phyloP scores from a whole-genome alignment of 352 stramenopile species.

The Phytophthora syringae region DNA sequence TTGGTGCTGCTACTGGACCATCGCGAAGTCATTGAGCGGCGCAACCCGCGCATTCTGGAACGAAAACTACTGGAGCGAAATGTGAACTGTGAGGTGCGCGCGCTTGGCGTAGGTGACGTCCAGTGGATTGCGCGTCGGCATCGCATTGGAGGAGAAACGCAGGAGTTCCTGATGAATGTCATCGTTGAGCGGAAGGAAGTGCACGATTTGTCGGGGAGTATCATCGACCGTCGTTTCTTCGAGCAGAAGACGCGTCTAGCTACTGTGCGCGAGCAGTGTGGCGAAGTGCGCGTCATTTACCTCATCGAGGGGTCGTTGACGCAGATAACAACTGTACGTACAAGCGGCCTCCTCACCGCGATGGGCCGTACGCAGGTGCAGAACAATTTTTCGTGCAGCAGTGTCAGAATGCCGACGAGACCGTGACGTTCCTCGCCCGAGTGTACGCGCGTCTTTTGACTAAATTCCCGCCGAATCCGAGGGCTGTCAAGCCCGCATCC shows the following conservation, averaged over 20 bases:
- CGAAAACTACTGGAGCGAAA: constrained; percentile 79
- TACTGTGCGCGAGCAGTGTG: constrained; percentile 49
- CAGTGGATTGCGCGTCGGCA: constrained; percentile 75
- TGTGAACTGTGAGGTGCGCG: constrained; percentile 84
- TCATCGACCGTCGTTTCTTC: constrained; percentile 81
- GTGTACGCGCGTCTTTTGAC: constrained; percentile 70
- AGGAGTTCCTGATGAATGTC: constrained; percentile 83
- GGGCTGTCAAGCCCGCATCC: neutral
- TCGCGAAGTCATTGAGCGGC: constrained; percentile 75
- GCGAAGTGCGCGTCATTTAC: constrained; percentile 83
- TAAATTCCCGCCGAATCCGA: constrained; percentile 47
- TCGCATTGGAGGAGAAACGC: constrained; percentile 37
- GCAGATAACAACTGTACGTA: constrained; percentile 71
- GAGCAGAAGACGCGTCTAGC: constrained; percentile 81
- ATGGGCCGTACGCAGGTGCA: constrained; percentile 84
- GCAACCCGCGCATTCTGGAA: constrained; percentile 78
- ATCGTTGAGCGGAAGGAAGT: constrained; percentile 89
- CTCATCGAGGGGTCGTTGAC: constrained; percentile 83
- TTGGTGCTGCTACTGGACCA: constrained; percentile 86
- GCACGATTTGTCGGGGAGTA: constrained; percentile 79
- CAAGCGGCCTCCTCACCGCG: constrained; percentile 66
- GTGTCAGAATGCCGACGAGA: constrained; percentile 79
- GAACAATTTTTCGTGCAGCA: constrained; percentile 87
- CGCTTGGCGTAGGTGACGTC: constrained; percentile 78
- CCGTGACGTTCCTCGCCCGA: constrained; percentile 70